Base-by-base conservation (phyloP, 2,329 filamentous ascomycete species). In the Pseudomassariella vexata region DNA sequence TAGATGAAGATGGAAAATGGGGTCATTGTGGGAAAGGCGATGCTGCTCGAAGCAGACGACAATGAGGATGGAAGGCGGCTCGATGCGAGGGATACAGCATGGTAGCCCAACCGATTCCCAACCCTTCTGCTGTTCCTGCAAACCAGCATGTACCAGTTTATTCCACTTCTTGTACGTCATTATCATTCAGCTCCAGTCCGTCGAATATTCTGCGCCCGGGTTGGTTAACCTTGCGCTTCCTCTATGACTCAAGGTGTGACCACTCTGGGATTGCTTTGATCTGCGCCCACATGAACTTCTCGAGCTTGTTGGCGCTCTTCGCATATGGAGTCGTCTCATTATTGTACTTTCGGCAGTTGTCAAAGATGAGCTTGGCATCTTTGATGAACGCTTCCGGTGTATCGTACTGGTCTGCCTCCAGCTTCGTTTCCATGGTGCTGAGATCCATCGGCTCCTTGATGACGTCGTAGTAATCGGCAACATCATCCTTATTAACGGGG, bases 401-500 rank as follows among this genome's bases (percentile, higher is more conserved):
- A 11, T 79, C 76, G 54, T 98, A 98, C 51, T 90, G 76, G 60
- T 96, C 92, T 23, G 87, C 86, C 52, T 96, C 89, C 42, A 95
- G 82, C 60, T 94, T 94, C 46, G 78, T 79, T 60, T 96, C 92
- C 90, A 98, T 96, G 14, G 89, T 95, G 28, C 77, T 82, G 28
- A 95, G 69, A 54, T 95, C 92, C 92, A 98, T 98, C 21, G 92
- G 92, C 57, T 95, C 85, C 54, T 89, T 89, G 66, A 98, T 98
- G 39, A 96, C 89, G 38, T 95, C 87, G 66, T 96, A 96, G 63
- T 98, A 98, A 57, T 98, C 92, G n/a, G 87, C 80, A 0, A 98
- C 92, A 45, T 96, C 92, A 49, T 98, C 92, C 45, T 83, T 81
- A 56, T 94, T 95, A 45, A 98, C 92, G 1, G 92, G 90, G 17